phyloP scores from a whole-genome alignment of 441 rosid genomes.

The Bruguiera hainesii region DNA sequence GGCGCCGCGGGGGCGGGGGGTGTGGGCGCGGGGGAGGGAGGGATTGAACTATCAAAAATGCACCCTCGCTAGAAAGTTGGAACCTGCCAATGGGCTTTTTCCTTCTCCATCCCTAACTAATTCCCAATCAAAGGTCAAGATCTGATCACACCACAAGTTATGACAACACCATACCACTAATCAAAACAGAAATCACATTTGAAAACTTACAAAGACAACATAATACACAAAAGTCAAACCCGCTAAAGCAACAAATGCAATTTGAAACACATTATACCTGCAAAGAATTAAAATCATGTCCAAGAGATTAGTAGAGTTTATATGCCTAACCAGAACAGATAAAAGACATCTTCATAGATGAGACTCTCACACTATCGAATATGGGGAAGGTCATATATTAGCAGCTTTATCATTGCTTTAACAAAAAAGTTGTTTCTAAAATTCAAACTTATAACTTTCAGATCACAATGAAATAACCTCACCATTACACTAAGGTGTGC shows the following conservation, averaged over 20 bases:
- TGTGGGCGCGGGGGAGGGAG: not conserved
- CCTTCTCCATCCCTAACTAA: constrained; percentile 87
- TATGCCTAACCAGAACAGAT: constrained; percentile 7
- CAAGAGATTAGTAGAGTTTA: constrained; percentile 16
- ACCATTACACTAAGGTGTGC: no score
- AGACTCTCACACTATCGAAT: no score
- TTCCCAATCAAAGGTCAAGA: constrained; percentile 5
- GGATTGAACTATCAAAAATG: constrained; percentile 14
- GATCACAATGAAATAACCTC: no score
- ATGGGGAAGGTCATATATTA: no score
- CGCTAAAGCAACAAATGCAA: constrained; percentile 73
- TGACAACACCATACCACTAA: not conserved
- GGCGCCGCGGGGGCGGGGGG: not conserved
- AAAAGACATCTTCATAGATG: no score
- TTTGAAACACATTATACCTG: constrained; percentile 98
- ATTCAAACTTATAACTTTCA: no score
- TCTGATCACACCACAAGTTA: constrained; percentile 3
- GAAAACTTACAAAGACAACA: constrained; percentile 69
- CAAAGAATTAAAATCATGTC: constrained; percentile 14
- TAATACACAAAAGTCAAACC: constrained; percentile 89
- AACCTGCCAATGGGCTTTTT: constrained; percentile 71
- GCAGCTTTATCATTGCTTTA: no score
- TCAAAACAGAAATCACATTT: not conserved
- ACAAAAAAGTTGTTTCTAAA: no score
- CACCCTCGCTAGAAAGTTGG: constrained; percentile 64